Conservation (phyloP, 371 early-diverging fungal species). For the Dichotomocladium elegans region DNA sequence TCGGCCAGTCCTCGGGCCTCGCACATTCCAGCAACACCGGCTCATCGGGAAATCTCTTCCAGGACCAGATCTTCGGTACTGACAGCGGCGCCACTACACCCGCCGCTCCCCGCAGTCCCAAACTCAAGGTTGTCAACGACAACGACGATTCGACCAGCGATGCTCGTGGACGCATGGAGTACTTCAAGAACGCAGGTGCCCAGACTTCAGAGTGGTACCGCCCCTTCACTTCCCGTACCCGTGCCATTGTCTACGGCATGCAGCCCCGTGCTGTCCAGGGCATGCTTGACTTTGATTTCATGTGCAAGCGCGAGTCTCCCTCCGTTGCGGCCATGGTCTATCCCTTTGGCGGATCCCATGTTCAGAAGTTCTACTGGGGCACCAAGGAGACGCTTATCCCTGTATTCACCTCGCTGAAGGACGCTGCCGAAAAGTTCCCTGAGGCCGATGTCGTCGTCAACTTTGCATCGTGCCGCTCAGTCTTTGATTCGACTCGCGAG, state of each 20-base stretch:
- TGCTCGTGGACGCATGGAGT: constrained; percentile 55
- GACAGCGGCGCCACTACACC: constrained; percentile 25
- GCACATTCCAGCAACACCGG: constrained; percentile 20
- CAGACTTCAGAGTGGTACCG: constrained; percentile 56
- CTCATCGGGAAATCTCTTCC: constrained; percentile 64
- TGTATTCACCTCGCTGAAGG: constrained; percentile 85
- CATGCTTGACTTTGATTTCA: constrained; percentile 98
- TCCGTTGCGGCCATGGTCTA: constrained; percentile 99
- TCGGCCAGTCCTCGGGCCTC: constrained; percentile 44
- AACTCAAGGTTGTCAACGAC: constrained; percentile 31
- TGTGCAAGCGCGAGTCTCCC: constrained; percentile 94
- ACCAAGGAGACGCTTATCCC: constrained; percentile 94
- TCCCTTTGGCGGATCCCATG: constrained; percentile 97
- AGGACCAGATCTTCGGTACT: constrained; percentile 59
- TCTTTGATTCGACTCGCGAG: constrained; percentile 88
- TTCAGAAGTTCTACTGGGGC: constrained; percentile 99
- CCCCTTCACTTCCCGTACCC: constrained; percentile 89
- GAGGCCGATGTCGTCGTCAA: constrained; percentile 95
- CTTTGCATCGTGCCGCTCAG: constrained; percentile 96
- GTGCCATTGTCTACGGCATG: constrained; percentile 95
- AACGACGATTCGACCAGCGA: constrained; percentile 38
- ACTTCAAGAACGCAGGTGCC: constrained; percentile 34
- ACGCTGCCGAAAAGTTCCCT: constrained; percentile 83
- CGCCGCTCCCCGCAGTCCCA: constrained; percentile 29
- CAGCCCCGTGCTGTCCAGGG: constrained; percentile 98